Evolutionary conservation across 148 eudicot species (phyloP), one percentile per base, ranked within the genome.

Genomic region (Camellia japonica): DNA sequence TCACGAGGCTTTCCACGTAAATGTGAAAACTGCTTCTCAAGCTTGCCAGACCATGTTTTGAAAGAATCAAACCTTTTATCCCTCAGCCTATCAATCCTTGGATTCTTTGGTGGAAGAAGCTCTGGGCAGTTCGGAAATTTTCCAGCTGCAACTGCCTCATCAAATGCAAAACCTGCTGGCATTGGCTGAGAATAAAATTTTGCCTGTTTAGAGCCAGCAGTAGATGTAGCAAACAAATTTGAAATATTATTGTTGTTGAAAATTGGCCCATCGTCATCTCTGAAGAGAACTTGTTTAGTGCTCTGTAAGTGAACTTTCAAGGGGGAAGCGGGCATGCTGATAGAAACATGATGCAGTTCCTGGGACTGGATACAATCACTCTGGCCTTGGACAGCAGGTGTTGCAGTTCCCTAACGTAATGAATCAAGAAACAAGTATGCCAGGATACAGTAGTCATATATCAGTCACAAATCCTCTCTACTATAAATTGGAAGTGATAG

Each of bases 31-130:
- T 92, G 92, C 47, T 93, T 85, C 88, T 95, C 98, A 2, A 95
- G 91, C 75, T 76, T 91, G 2, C 98, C 97, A 13, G 94, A 92
- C 93, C 94, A 88, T n/a, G 98, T 95, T 78, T 90, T 95, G 82
- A 93, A 95, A 23, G 97, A 89, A 81, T 95, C 91, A 51, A 80
- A 95, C 81, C 90, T 80, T 16, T 83, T 80, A 74, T 93, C 98
- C 81, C 79, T 87, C 42, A 87, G 75, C 73, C 74, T 76, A 38
- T 84, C 72, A 3, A 75, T 78, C 75, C 74, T 71, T 3, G 85
- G 90, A 79, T 87, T 82, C 54, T 75, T 83, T 0, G 41, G 61
- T 4, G 84, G 86, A 46, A 78, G 86, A 46, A 78, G 74, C 16
- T 47, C 85, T 0, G 84, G 61, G 75, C n/a, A 44, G 43, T 73